phyloP scores from a whole-genome alignment of 192 early-diverging fungal genomes.

The Backusella mclennaniae region DNA sequence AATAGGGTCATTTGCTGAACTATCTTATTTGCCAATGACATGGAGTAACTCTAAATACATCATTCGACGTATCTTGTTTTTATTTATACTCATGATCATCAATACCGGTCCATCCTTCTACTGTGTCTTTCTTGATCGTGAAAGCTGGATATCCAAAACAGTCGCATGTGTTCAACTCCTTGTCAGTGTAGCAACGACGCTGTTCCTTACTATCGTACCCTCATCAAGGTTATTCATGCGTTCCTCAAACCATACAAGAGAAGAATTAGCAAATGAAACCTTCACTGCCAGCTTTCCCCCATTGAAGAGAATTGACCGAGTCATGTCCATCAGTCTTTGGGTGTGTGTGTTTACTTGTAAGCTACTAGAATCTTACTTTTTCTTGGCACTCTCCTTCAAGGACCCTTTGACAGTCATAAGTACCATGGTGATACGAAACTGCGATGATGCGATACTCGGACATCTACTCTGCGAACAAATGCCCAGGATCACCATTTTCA shows the following conservation, averaged over 20 bases:
- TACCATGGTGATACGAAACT: constrained; percentile 48
- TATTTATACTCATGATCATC: constrained; percentile 58
- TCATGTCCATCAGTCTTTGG: constrained; percentile 73
- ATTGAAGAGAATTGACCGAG: constrained; percentile 62
- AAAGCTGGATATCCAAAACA: constrained; percentile 48
- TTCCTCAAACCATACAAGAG: constrained; percentile 32
- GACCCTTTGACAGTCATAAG: constrained; percentile 64
- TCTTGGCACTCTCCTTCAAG: constrained; percentile 78
- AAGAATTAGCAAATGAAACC: constrained; percentile 45
- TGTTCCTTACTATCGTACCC: constrained; percentile 67
- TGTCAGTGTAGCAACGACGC: constrained; percentile 63
- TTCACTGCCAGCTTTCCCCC: constrained; percentile 78
- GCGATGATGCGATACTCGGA: constrained; percentile 59
- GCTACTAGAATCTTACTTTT: constrained; percentile 80
- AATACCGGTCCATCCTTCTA: constrained; percentile 67
- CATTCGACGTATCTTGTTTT: constrained; percentile 48
- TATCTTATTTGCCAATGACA: constrained; percentile 65
- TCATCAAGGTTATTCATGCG: constrained; percentile 57
- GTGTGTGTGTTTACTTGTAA: constrained; percentile 71
- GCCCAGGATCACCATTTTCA: constrained; percentile 63
- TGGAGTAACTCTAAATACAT: constrained; percentile 55
- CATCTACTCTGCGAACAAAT: constrained; percentile 61
- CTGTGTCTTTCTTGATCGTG: constrained; percentile 44
- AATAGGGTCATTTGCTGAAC: constrained; percentile 63
- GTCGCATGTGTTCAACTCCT: constrained; percentile 68